Evolutionary conservation across 1,284 basidiomycete genomes (phyloP).

Genomic region (Pulveroboletus sp.): DNA sequence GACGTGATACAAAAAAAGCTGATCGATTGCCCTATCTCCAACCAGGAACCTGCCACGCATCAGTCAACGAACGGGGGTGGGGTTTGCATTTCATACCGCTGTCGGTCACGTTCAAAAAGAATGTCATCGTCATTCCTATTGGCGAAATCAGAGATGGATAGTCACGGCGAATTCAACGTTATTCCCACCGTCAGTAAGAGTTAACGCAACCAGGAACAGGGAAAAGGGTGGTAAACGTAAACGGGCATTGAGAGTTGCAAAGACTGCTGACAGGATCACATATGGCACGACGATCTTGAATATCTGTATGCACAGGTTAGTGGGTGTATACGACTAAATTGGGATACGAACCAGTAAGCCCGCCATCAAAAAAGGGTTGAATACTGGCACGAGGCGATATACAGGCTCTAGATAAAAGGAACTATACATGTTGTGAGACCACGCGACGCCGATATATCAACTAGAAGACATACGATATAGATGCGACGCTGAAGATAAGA

Average conservation of each 20-base stretch:
- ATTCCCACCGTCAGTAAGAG: slow-evolving; percentile 68
- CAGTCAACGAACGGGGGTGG: slow-evolving; percentile 11
- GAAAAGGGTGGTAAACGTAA: slow-evolving; percentile 75
- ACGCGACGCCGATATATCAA: background rate
- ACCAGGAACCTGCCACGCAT: slow-evolving; percentile 66
- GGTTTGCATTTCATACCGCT: slow-evolving; percentile 49
- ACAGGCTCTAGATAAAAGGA: slow-evolving; percentile 91
- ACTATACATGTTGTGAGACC: slow-evolving; percentile 37
- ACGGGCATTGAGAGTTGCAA: slow-evolving; percentile 67
- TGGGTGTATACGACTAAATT: background rate
- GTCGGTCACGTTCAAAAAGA: slow-evolving; percentile 84
- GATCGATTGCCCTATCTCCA: slow-evolving; percentile 88
- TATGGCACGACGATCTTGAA: slow-evolving; percentile 86
- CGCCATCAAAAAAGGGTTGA: slow-evolving; percentile 87
- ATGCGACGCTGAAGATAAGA: slow-evolving; percentile 67
- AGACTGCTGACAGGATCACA: slow-evolving; percentile 68
- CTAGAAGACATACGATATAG: slow-evolving; percentile 64
- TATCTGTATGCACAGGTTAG: slow-evolving; percentile 46
- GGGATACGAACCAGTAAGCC: slow-evolving; percentile 55
- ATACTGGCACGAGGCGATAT: slow-evolving; percentile 85
- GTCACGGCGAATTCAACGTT: background rate
- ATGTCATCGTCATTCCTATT: slow-evolving; percentile 75
- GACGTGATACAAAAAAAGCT: slow-evolving; percentile 88
- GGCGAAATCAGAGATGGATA: slow-evolving; percentile 9
- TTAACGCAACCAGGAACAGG: slow-evolving; percentile 72